Base-by-base conservation (phyloP, 2,329 filamentous ascomycete species). In the Juglanconis oblonga region DNA sequence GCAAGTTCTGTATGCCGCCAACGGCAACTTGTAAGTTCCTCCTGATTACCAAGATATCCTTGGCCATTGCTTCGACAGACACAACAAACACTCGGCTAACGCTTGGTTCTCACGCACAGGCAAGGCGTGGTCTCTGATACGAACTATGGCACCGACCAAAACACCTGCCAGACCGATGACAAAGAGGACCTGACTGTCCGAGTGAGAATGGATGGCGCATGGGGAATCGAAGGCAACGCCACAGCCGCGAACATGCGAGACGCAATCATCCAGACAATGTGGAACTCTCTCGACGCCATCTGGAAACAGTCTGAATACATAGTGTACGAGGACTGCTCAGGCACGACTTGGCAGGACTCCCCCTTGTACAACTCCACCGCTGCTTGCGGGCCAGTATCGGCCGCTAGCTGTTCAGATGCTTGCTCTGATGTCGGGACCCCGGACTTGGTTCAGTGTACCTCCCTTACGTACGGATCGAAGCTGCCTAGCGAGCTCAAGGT, bases 121-220 rank as follows among this genome's bases (percentile, higher is more conserved):
- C 40, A 60, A 60, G 57, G 58, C 52, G 10, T 44, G 5, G 40
- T 44, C 40, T 14, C 40, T 13, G 64, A 65, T 45, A 38, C 51
- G 42, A 52, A 56, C 14, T 52, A 50, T 42, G 49, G 53, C 14
- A 32, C 62, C 40, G 40, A 58, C 38, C 56, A 51, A 10, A 64
- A 63, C 59, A 35, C 51, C 4, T 65, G 64, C 50, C 64, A 63
- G 24, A 56, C 48, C 6, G 54, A 56, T n/a, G 17, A 55, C 17
- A 29, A 59, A n/a, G 51, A 55, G 0, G 64, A 65, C 36, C 33
- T 64, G n/a, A 62, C 53, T 5, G 64, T 61, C 0, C 62, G 47
- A 4, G 64, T 65, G 11, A 58, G 40, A 36, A 51, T 65, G 48
- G 62, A 64, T 50, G 64, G 64, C 13, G 62, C 57, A 17, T 65